Base-by-base conservation (phyloP, 1,284 basidiomycete genomes). In the Puccinia triticina region DNA sequence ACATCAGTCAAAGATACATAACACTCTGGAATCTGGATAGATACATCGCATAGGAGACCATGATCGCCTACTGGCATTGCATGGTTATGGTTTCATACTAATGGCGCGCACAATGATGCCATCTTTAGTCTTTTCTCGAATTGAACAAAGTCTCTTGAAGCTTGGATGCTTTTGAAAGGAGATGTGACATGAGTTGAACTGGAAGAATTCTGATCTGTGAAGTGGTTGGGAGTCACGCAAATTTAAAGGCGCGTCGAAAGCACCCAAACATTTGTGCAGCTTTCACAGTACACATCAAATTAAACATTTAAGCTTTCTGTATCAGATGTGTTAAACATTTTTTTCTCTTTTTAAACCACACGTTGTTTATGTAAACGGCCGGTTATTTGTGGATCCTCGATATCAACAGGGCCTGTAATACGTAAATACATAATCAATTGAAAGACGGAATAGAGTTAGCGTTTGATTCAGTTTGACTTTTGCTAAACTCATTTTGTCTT, bases 331-430 rank as follows among this genome's bases (percentile, higher is more conserved):
- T 67, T 43, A 37, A 67, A n/a, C n/a, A n/a, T n/a, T n/a, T n/a
- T n/a, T n/a, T n/a, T 37, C 43, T 67, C 43, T 46, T 7, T 7
- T 40, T 67, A 34, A 67, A 69, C 66, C 32, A 37, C 40, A 69
- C 3, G 23, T n/a, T 12, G 23, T 48, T 21, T 43, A 12, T 29
- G 7, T 12, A 69, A 46, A 32, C 37, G 32, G 61, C 10, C 64
- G 64, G 34, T 66, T 66, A 69, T 69, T 46, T 69, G 66, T 40
- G 37, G 37, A 48, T 69, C 66, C 11, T 69, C 32, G 43, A 67
- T 40, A 67, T n/a, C n/a, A n/a, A 29, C 23, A n/a, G 55, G 4
- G 64, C 10, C 32, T 67, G 34, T 43, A 67, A n/a, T n/a, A n/a
- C n/a, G 26, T 11, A 21, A 46, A 26, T 57, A 46, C 8, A 18